Evolutionary conservation across 345 rosid species (phyloP).

Genomic region (Dipteronia dyeriana): DNA sequence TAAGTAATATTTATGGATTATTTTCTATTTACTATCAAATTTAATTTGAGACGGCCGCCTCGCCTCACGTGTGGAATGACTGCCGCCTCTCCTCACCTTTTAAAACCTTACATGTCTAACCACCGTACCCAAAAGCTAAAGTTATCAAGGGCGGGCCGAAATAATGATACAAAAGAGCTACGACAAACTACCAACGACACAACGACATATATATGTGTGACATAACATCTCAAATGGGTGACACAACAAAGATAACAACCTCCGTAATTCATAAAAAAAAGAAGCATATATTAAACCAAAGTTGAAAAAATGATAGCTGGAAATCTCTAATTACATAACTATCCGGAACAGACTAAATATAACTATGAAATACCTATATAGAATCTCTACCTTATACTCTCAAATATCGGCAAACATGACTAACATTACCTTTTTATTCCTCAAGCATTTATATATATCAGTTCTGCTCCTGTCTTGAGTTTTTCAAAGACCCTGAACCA

Average conservation of each 20-base stretch:
- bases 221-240: not conserved
- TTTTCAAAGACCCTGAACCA: not conserved
- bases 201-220: no score
- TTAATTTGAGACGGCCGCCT: no score
- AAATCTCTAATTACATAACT: slow-evolving; percentile 7
- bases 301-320: not conserved
- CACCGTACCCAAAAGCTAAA: no score
- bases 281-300: not conserved
- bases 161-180: no score
- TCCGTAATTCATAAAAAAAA: not conserved
- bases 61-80: no score
- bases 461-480: slow-evolving; percentile 3
- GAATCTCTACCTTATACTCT: not conserved
- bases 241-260: not conserved
- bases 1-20: no score
- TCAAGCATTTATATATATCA: not conserved
- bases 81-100: no score
- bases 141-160: no score
- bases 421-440: slow-evolving; percentile 12
- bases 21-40: no score
- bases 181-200: no score
- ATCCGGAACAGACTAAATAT: slow-evolving; percentile 1
- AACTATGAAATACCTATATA: not conserved
- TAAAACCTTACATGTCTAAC: no score
- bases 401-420: not conserved